Percentiles rank a stretch among this genome's conserved stretches.
These are phyloP conservation scores for Boletus vinaceobasis DNA, from an alignment of 768 basidiomycete species.

Conservation along the genomic window DNA sequence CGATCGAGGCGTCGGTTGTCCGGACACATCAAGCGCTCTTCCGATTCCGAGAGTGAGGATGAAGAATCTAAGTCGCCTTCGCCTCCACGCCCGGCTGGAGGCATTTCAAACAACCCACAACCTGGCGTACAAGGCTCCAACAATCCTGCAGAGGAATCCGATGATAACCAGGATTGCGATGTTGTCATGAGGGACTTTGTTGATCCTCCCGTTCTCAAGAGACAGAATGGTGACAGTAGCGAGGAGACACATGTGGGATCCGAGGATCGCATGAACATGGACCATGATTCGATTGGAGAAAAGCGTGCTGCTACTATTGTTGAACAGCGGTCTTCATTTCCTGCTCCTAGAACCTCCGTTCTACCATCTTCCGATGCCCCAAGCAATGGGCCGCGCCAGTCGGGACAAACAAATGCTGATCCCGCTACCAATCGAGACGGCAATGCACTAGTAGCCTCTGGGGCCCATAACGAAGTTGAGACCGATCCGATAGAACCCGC, in stretches of 20 bases:
- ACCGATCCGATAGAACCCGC: slow-evolving; percentile 45
- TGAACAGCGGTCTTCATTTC: background rate
- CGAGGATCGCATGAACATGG: slow-evolving; percentile 16
- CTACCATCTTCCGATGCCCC: background rate
- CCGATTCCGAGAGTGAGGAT: slow-evolving; percentile 36
- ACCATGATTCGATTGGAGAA: slow-evolving; percentile 1
- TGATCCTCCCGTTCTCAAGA: background rate
- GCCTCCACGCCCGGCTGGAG: slow-evolving; percentile 22
- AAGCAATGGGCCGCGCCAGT: background rate
- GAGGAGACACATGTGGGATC: slow-evolving; percentile 23
- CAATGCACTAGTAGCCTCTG: background rate
- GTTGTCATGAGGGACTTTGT: slow-evolving; percentile 8
- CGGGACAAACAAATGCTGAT: slow-evolving; percentile 21
- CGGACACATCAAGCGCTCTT: slow-evolving; percentile 32
- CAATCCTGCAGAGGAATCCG: background rate
- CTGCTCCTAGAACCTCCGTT: background rate
- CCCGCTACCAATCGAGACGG: background rate
- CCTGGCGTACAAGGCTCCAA: slow-evolving; percentile 26
- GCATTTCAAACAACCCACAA: slow-evolving; percentile 29
- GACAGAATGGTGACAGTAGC: slow-evolving; percentile 5
- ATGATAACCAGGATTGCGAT: background rate
- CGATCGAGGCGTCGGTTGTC: slow-evolving; percentile 31
- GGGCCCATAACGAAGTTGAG: background rate
- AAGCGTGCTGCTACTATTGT: background rate
- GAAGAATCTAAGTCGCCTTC: slow-evolving; percentile 21